A percentile compares a stretch with the other conserved stretches of the same genome.
Evolutionary conservation across 441 rosid species (phyloP).

Genomic region (Brassica hybrid): DNA sequence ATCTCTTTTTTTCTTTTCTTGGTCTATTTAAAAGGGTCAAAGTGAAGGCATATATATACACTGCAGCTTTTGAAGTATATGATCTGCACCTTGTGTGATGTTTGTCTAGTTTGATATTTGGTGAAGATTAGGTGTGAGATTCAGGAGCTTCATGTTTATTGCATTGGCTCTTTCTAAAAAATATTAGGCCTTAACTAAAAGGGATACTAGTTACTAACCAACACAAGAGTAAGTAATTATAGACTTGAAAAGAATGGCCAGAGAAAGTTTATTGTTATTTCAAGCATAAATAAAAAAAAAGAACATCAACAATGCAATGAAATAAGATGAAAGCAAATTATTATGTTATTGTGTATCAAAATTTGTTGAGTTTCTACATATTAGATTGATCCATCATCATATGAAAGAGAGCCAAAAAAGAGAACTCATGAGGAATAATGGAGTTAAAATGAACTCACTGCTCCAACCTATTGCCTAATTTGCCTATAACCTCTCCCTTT

Average conservation of each 20-base stretch:
- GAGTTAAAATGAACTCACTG: neutral
- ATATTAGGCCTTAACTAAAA: slow-evolving; percentile 17
- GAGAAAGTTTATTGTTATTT: slow-evolving; percentile 7
- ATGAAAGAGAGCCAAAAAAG: neutral
- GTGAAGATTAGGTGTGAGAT: slow-evolving; percentile 44
- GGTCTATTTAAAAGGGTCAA: slow-evolving; percentile 23
- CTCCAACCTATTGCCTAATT: slow-evolving; percentile 21
- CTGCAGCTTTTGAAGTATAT: slow-evolving; percentile 22
- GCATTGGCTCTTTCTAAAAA: slow-evolving; percentile 29
- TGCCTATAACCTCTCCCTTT: neutral
- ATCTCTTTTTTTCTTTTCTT: slow-evolving; percentile 4
- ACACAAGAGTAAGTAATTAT: neutral
- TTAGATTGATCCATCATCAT: slow-evolving; percentile 6
- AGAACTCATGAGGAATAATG: slow-evolving; percentile 1
- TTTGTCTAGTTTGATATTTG: slow-evolving; percentile 37
- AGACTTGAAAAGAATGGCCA: slow-evolving; percentile 16
- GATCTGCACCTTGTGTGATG: slow-evolving; percentile 27
- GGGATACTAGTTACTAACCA: slow-evolving; percentile 9
- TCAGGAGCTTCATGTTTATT: slow-evolving; percentile 43
- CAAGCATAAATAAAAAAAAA: slow-evolving; percentile 9
- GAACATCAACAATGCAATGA: neutral
- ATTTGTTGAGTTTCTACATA: slow-evolving; percentile 25
- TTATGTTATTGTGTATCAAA: slow-evolving; percentile 24
- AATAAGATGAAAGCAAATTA: too few relatives aligned
- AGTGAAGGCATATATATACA: slow-evolving; percentile 32